Conservation (phyloP, 306 rosid genomes). For the Oxytropis ochrocephala region DNA sequence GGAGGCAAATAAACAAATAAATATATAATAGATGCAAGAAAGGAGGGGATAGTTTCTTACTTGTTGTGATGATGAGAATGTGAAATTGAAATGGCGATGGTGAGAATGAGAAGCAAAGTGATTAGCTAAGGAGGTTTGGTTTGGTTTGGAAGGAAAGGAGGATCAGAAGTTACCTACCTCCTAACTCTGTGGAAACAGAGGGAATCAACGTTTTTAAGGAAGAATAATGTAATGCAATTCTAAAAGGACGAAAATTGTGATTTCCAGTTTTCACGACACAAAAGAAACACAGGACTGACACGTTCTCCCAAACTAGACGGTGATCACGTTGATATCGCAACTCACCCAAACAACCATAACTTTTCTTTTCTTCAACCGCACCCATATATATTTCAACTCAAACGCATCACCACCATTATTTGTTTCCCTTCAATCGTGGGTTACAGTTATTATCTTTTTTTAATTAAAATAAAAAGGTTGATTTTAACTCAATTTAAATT, state of each 20-base stretch:
- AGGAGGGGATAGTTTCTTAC: not conserved
- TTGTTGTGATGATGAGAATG: not conserved
- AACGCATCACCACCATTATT: not conserved
- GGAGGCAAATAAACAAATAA: not conserved
- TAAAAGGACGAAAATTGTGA: conserved; percentile 7
- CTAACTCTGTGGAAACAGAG: not conserved
- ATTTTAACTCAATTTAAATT: too few species aligned
- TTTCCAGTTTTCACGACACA: not conserved
- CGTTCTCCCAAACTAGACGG: not conserved
- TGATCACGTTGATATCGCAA: not conserved
- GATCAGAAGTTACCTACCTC: not conserved
- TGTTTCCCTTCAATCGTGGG: too few species aligned
- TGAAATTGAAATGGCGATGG: not conserved
- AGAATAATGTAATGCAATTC: not conserved
- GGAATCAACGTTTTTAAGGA: not conserved
- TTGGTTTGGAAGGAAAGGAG: not conserved
- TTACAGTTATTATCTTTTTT: too few species aligned
- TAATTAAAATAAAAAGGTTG: too few species aligned
- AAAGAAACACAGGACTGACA: conserved; percentile 14
- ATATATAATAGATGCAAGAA: not conserved
- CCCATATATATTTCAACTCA: not conserved
- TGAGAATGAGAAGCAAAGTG: not conserved
- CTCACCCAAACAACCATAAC: not conserved
- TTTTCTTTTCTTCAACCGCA: not conserved
- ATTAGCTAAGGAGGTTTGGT: not conserved